These are phyloP conservation scores for Hygrophoropsis aurantiaca DNA, from an alignment of 768 basidiomycete genomes.

Conservation along the genomic window DNA sequence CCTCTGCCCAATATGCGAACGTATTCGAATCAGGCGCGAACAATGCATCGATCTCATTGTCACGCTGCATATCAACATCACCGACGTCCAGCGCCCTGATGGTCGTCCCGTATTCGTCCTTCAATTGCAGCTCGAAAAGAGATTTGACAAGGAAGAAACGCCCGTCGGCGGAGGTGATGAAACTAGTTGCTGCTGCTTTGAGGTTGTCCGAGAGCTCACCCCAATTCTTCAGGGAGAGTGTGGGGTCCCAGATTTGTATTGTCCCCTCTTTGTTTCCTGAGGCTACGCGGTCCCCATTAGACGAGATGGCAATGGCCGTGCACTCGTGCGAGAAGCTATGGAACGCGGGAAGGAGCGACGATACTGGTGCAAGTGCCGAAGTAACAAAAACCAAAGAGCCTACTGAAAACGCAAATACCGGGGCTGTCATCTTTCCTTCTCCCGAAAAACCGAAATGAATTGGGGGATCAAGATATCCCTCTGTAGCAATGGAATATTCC, in stretches of 20 bases:
- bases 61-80: neutral
- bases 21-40: slow-evolving; percentile 14
- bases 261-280: neutral
- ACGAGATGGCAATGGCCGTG: slow-evolving; percentile 9
- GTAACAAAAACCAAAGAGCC: neutral
- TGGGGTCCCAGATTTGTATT: slow-evolving; percentile 9
- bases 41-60: neutral
- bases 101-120: slow-evolving; percentile 1
- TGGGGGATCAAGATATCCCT: no score
- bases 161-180: slow-evolving; percentile 9
- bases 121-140: neutral
- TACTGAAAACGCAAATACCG: slow-evolving; percentile 8
- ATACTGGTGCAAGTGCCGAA: neutral
- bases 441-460: slow-evolving; percentile 6
- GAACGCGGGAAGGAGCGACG: neutral
- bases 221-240: slow-evolving; percentile 7
- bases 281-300: slow-evolving; percentile 5
- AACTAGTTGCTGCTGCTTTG: neutral
- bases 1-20: slow-evolving; percentile 1
- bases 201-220: slow-evolving; percentile 1
- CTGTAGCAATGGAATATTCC: no score
- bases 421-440: no score
- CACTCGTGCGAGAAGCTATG: neutral
- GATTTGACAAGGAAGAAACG: slow-evolving; percentile 10
- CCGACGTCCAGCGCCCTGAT: slow-evolving; percentile 14